phyloP scores from a whole-genome alignment of 176 grass and related monocot genomes.

The Aechmea fasciata region DNA sequence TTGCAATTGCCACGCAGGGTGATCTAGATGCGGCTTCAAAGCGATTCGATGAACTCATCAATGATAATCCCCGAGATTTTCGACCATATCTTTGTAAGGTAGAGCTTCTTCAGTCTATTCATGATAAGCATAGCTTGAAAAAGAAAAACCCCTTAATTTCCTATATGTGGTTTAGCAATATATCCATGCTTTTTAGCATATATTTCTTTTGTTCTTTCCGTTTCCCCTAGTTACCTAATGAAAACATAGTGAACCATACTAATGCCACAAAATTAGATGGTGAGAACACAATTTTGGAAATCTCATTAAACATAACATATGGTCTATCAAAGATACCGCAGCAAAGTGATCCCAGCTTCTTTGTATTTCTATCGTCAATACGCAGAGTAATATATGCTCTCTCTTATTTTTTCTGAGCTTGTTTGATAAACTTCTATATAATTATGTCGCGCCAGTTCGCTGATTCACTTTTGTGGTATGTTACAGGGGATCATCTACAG shows the following conservation, averaged over 20 bases:
- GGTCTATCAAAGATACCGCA: too few relatives aligned
- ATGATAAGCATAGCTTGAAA: not conserved
- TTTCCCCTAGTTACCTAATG: not conserved
- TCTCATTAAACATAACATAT: too few relatives aligned
- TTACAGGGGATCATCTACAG: slow-evolving; percentile 71
- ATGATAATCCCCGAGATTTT: slow-evolving; percentile 76
- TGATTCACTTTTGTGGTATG: not conserved
- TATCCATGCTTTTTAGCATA: too few relatives aligned
- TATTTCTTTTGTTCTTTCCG: not conserved
- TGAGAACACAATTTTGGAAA: too few relatives aligned
- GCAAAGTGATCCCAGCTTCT: too few relatives aligned
- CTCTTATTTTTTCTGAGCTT: too few relatives aligned
- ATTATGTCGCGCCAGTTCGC: not conserved
- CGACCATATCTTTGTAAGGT: slow-evolving; percentile 85
- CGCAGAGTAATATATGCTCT: too few relatives aligned
- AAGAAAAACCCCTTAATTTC: too few relatives aligned
- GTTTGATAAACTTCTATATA: not conserved
- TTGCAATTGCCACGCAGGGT: slow-evolving; percentile 29
- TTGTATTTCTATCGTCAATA: too few relatives aligned
- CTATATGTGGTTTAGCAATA: too few relatives aligned
- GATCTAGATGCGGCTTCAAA: slow-evolving; percentile 56
- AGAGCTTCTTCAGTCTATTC: not conserved
- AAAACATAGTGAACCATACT: too few relatives aligned
- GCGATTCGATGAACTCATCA: slow-evolving; percentile 59
- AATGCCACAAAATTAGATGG: too few relatives aligned